Evolutionary conservation across 768 basidiomycete species (phyloP), one percentile per base, ranked within the genome.

Genomic region (Thelephora ganbajun): DNA sequence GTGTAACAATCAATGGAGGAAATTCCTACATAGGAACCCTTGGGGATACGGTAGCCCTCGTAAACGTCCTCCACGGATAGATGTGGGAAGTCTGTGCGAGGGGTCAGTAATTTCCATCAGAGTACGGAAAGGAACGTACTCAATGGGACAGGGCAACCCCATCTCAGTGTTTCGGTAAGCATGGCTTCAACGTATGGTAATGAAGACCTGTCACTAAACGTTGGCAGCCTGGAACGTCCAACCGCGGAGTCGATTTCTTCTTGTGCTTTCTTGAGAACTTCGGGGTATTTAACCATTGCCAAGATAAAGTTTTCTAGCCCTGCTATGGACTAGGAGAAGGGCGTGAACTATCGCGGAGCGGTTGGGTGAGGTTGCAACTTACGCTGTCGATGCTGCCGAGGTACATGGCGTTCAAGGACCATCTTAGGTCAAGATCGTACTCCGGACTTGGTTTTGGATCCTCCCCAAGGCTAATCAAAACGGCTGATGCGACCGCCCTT

Each of bases 331-430:
- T 74, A 51, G 2, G 11, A 49, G 41, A n/a, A n/a, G n/a, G 23
- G 39, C 34, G 19, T 33, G 9, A 16, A 37, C 19, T 11, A 6
- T 34, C 14, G n/a, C n/a, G 5, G 41, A 22, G 46, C 26, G 12
- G 33, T 26, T 30, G 44, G 13, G 14, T 39, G n/a, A n/a, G n/a
- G n/a, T n/a, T n/a, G n/a, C 5, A 6, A 19, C 63, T 54, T 50
- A 79, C 81, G 0, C 79, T 83, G 54, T 84, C 82, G 34, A 73
- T 67, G 53, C 79, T 79, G 14, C 66, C 66, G 5, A 70, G 65
- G 57, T 82, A 86, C 80, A 87, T 84, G 23, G 83, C 84, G 59
- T 86, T 85, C 14, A 84, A 83, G 1, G 80, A 76, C 81, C 83
- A 83, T 50, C 81, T 79, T 42, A 86, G 66, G 53, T 87, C 83